Evolutionary conservation across 2,329 filamentous ascomycete genomes (phyloP), one percentile per base, ranked within the genome.

Genomic region (Neospermospora avenae): DNA sequence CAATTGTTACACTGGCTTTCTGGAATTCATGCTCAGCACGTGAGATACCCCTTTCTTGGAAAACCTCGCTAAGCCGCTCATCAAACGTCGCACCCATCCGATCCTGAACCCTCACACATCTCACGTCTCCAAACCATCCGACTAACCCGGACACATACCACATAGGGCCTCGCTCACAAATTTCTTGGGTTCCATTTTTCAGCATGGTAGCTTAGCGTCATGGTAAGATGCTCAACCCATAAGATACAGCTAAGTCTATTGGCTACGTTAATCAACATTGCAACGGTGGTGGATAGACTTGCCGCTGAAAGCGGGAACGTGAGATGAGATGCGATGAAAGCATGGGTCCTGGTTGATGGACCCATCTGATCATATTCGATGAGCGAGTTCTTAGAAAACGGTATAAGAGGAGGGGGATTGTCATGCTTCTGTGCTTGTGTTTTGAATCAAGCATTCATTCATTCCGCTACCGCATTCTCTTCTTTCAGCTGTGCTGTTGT

Each of bases 401-500:
- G 22, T 59, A 59, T 62, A 62, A 59, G 54, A 55, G 20, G 42
- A 25, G 28, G 51, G 35, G 22, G 37, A 54, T 41, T 35, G 34
- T 51, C 44, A 16, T 42, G 6, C 16, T 41, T 35, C 24, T 31
- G n/a, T 31, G 35, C 37, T 18, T 46, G 20, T 61, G 45, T 62
- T 61, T 60, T 55, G 51, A 55, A 22, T 55, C 41, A 34, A 48
- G 49, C 44, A 6, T 45, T 46, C 41, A 35, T 59, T 56, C n/a
- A 41, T 54, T 59, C 53, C 34, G 37, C 42, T 24, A 7, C 51
- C 49, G 28, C 42, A 49, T 57, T 57, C 46, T 49, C 39, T 49
- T 51, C 35, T 34, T 49, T 42, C 57, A 57, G 60, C 60, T 62
- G 60, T 52, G 57, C 60, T 62, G 60, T 62, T 54, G 53, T 51